Conservation (phyloP, 2,329 filamentous ascomycete genomes). For the Dactylellina sp. region DNA sequence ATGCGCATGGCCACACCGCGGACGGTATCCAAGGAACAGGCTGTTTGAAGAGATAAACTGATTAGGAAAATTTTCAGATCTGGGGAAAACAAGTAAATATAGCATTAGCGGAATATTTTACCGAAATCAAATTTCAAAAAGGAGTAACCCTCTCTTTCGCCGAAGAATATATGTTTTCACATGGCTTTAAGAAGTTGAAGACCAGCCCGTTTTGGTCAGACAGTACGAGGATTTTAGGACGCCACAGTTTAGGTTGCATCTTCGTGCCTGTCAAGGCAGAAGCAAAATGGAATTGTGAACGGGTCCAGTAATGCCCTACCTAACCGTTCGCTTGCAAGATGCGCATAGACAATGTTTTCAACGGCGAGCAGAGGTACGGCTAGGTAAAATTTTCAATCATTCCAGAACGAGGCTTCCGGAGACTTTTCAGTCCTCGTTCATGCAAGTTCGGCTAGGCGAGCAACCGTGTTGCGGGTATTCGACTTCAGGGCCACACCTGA, state of each 20-base stretch:
- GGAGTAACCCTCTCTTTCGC: no score
- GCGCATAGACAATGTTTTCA: not conserved
- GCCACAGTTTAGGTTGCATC: constrained; percentile 12
- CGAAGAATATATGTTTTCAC: no score
- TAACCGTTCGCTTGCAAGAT: not conserved
- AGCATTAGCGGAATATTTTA: no score
- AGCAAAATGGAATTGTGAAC: constrained; percentile 4
- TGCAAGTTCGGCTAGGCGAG: constrained; percentile 9
- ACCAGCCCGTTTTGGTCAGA: not conserved
- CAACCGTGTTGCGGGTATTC: constrained; percentile 16
- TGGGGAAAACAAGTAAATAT: not conserved
- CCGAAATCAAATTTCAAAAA: no score
- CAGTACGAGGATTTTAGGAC: constrained; percentile 5
- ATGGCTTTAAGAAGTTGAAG: not conserved
- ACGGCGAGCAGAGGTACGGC: not conserved
- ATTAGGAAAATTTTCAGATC: not conserved
- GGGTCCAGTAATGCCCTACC: no score
- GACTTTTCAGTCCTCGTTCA: constrained; percentile 22
- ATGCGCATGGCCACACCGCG: not conserved
- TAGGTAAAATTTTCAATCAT: not conserved
- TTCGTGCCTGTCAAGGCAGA: not conserved
- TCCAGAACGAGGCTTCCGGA: constrained; percentile 21
- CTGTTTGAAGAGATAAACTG: no score
- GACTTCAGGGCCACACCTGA: constrained; percentile 15
- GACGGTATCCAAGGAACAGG: no score